Percentiles rank a stretch among this genome's conserved stretches.
Conservation (phyloP, 192 early-diverging fungal genomes). For the Umbelopsis vinacea region DNA sequence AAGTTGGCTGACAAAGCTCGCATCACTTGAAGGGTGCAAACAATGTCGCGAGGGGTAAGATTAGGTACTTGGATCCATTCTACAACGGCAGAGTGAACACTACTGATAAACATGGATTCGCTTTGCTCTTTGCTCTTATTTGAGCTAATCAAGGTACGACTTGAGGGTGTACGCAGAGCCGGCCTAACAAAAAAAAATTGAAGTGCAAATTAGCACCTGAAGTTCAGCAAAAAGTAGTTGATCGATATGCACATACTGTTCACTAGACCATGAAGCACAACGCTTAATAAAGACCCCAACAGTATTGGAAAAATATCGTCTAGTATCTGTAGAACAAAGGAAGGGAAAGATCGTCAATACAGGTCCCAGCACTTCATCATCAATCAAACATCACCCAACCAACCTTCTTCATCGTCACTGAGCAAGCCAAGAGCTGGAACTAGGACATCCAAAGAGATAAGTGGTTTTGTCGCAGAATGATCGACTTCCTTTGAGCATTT, state of each 20-base stretch:
- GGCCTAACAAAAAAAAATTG: background rate
- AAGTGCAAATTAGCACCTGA: background rate
- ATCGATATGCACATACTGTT: background rate
- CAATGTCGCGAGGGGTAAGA: conserved; percentile 10
- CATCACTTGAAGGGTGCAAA: conserved; percentile 18
- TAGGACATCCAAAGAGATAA: conserved; percentile 27
- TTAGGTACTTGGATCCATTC: conserved; percentile 29
- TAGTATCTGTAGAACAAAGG: background rate
- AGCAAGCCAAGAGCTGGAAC: conserved; percentile 31
- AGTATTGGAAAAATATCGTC: background rate
- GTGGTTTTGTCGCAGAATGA: background rate
- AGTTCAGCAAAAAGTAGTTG: no score
- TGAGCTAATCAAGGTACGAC: background rate
- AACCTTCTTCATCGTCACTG: conserved; percentile 6
- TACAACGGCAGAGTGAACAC: conserved; percentile 15
- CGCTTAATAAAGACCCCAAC: background rate
- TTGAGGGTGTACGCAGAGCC: background rate
- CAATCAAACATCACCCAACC: background rate
- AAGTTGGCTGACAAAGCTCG: conserved; percentile 25
- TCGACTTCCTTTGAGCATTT: background rate
- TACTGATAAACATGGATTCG: conserved; percentile 29
- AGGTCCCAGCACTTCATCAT: background rate
- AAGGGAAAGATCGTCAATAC: background rate
- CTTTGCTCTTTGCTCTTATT: conserved; percentile 19
- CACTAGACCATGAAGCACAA: conserved; percentile 2